Base-by-base conservation (phyloP, 257 asterid species). In the Solanum paucissectum region DNA sequence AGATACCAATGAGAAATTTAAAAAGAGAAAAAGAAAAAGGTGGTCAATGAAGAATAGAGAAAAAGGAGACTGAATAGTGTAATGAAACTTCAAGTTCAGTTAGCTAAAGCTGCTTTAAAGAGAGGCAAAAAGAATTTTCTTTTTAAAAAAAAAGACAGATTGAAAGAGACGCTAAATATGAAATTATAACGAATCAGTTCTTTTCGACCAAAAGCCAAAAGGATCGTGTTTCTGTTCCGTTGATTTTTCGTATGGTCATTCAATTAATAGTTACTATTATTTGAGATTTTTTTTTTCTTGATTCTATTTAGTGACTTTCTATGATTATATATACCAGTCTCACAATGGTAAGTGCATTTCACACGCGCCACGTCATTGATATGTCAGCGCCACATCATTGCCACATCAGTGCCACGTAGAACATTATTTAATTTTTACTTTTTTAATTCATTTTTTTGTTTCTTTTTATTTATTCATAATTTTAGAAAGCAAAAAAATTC, bases 211-310 rank as follows among this genome's bases (percentile, higher is more conserved):
- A 27, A 27, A 5, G 74, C 36, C 74, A 6, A 68, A 68, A 68
- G 9, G 2, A 9, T n/a, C 18, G n/a, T n/a, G 9, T 66, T 3
- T 62, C 0, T 3, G 68, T 64, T 0, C 1, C 4, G 9, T 12
- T 32, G 11, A 68, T 68, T 29, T 71, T 3, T 32, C 12, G 10
- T 7, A 29, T 69, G 6, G 2, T 69, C 13, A 32, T 33, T 71
- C 0, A 14, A 27, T 6, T 27, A 25, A 66, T 25, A 66, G 0
- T 25, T 25, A 36, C 38, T 36, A 1, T 25, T 11, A 0, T 11
- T 0, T 66, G 0, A 4, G 1, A 20, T n/a, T 14, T 1, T 3
- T 2, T 0, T 18, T 18, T 55, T 55, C 2, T 7, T 3, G 4
- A 55, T 16, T 18, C 4, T 16, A 18, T 7, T 16, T 16, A 18